A percentile compares a stretch with the other conserved stretches of the same genome.
phyloP scores from a whole-genome alignment of 495 filamentous ascomycete species.

The Aspergillus saccharolyticus region DNA sequence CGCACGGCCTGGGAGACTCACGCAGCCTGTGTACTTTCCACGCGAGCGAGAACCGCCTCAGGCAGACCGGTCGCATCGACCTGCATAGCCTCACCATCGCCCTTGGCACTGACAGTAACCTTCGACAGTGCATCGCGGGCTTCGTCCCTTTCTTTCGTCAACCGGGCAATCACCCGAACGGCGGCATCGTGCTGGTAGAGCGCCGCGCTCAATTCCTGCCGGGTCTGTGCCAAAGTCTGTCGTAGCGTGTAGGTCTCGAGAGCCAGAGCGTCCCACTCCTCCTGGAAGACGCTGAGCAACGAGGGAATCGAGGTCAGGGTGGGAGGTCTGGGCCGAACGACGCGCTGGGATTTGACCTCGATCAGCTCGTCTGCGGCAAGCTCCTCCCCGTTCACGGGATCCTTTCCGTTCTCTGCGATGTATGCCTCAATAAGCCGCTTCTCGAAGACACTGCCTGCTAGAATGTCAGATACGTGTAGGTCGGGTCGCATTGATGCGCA shows the following conservation, averaged over 20 bases:
- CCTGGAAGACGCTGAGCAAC: slow-evolving; percentile 93
- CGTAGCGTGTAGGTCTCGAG: slow-evolving; percentile 84
- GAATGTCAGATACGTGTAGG: slow-evolving; percentile 26
- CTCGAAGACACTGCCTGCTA: slow-evolving; percentile 79
- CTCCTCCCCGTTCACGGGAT: slow-evolving; percentile 87
- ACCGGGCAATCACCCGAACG: slow-evolving; percentile 81
- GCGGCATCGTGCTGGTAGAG: slow-evolving; percentile 97
- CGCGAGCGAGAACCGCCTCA: slow-evolving; percentile 62
- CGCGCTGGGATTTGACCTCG: slow-evolving; percentile 73
- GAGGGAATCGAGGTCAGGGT: slow-evolving; percentile 95
- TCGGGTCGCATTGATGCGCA: slow-evolving; percentile 13
- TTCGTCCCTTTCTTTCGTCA: slow-evolving; percentile 87
- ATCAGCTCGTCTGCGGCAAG: slow-evolving; percentile 82
- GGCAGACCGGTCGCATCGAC: slow-evolving; percentile 73
- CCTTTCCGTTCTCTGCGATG: slow-evolving; percentile 88
- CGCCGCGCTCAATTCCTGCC: slow-evolving; percentile 88
- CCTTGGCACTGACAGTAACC: slow-evolving; percentile 62
- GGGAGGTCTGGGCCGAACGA: slow-evolving; percentile 83
- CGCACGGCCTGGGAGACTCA: slow-evolving; percentile 39
- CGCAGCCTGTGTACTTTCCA: slow-evolving; percentile 74
- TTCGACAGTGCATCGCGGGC: slow-evolving; percentile 87
- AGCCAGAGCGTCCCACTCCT: slow-evolving; percentile 94
- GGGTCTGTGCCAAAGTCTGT: slow-evolving; percentile 80
- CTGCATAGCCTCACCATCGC: slow-evolving; percentile 78
- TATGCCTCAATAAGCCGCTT: slow-evolving; percentile 93